phyloP scores from a whole-genome alignment of 1,139 yeast genomes.

The Blastobotrys aristatus region DNA sequence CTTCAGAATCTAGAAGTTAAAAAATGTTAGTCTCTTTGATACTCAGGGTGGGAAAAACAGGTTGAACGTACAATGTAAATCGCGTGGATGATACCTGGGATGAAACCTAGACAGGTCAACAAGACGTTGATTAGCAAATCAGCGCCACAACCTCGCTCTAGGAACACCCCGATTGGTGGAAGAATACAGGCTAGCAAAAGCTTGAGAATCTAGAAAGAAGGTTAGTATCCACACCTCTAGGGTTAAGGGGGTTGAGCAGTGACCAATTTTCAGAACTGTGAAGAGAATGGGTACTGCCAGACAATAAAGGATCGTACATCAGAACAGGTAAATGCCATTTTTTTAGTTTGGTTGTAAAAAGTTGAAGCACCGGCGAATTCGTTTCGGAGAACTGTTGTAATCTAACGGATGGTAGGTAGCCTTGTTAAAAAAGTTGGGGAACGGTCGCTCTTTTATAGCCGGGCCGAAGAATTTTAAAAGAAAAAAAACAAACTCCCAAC shows the following conservation, averaged over 20 bases:
- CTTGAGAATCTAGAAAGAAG: too few species aligned
- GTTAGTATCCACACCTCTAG: constrained; percentile 3
- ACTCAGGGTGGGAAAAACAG: neutral
- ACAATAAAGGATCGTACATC: constrained; percentile 53
- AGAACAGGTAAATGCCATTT: constrained; percentile 34
- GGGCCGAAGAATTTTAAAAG: too few species aligned
- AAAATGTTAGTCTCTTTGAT: neutral
- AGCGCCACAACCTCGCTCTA: constrained; percentile 59
- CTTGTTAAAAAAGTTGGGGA: too few species aligned
- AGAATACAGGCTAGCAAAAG: constrained; percentile 47
- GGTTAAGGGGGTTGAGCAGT: constrained; percentile 58
- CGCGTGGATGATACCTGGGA: constrained; percentile 60
- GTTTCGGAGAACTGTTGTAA: too few species aligned
- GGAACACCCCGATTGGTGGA: constrained; percentile 72
- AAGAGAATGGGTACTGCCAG: too few species aligned
- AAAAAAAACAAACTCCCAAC: too few species aligned
- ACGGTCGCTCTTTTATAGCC: too few species aligned
- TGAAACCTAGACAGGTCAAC: constrained; percentile 59
- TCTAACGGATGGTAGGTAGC: too few species aligned
- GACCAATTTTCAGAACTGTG: constrained; percentile 43
- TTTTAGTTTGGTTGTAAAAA: neutral
- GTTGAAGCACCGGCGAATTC: too few species aligned
- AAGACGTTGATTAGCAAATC: constrained; percentile 55
- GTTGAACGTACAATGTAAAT: constrained; percentile 44
- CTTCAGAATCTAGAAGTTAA: constrained; percentile 13